Evolutionary conservation across 371 early-diverging fungal species (phyloP), one percentile per base, ranked within the genome.

Genomic region (Rozella allomycis): DNA sequence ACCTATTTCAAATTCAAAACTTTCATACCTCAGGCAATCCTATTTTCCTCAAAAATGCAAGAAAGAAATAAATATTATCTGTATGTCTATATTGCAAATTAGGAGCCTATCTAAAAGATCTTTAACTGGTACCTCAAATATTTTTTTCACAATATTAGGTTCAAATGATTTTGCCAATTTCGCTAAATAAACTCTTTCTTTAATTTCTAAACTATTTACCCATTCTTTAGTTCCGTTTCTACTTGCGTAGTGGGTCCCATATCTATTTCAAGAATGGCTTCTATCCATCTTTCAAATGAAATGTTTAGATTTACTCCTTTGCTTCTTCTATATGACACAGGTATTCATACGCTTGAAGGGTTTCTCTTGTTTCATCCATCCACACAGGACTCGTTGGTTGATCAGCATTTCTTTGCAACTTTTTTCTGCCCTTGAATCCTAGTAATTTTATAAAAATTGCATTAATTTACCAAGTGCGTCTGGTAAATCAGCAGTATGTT

Each of bases 251-350:
- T 75, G 2, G 70, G 57, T 8, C 71, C 76, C 19, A 90, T 74
- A 34, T 73, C 66, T 31, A 81, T 76, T 19, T 66, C 59, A 23
- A 82, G 70, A 43, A 86, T 86, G 9, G 77, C 71, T 41, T 91
- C 91, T 12, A 90, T 83, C 96, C 96, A 96, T 45, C 85, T 84
- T 14, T 14, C 12, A 36, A 4, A 4, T 16, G 11, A 11, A 20
- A 26, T 8, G 10, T 10, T 33, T 42, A 18, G 17, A 42, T 67
- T 49, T 72, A 94, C 74, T 93, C 83, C 66, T 91, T 91, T 3
- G 98, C 98, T 65, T 98, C 97, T 37, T 87, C 88, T 34, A 98
- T 76, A 38, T 91, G 93, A 43, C 98, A 97, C 7, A 98, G 65
- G 43, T 97, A 99, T 52, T 98, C 97, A 52, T 97, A 97, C 2